These are phyloP conservation scores for Suillus variegatus DNA, from an alignment of 768 basidiomycete species.

Conservation along the genomic window DNA sequence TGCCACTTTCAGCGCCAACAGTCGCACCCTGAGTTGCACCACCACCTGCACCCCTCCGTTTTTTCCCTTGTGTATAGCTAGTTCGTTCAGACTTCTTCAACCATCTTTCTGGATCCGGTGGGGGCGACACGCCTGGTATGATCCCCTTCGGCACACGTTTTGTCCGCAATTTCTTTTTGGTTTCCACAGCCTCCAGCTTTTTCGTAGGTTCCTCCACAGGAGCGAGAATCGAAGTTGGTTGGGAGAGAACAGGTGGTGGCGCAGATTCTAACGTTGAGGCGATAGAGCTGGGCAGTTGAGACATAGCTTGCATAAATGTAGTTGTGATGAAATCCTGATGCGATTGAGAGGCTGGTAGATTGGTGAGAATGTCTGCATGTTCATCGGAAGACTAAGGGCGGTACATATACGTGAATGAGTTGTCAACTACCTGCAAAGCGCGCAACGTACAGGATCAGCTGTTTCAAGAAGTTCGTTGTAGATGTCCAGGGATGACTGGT, in stretches of 20 bases:
- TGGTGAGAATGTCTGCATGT: conserved; percentile 83
- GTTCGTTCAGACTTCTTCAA: conserved; percentile 83
- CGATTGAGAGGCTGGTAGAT: conserved; percentile 77
- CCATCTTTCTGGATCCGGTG: conserved; percentile 87
- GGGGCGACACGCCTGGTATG: conserved; percentile 74
- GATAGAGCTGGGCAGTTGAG: conserved; percentile 53
- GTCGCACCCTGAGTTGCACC: conserved; percentile 69
- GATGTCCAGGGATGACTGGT: conserved; percentile 69
- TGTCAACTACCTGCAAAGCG: not conserved
- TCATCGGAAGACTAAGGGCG: conserved; percentile 74
- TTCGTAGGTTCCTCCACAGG: conserved; percentile 32
- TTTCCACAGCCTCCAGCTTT: conserved; percentile 39
- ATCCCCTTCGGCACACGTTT: conserved; percentile 77
- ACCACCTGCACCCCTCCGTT: conserved; percentile 51
- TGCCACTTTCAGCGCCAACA: conserved; percentile 30
- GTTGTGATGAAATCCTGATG: conserved; percentile 84
- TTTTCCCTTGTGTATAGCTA: conserved; percentile 50
- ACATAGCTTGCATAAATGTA: conserved; percentile 66
- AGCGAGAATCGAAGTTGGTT: conserved; percentile 30
- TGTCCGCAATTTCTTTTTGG: conserved; percentile 52
- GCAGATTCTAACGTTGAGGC: conserved; percentile 59
- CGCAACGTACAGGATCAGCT: conserved; percentile 65
- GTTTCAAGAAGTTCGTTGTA: conserved; percentile 83
- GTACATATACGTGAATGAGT: conserved; percentile 7
- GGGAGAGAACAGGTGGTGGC: conserved; percentile 53